These are phyloP conservation scores for Aspergillus transmontanensis DNA, from an alignment of 2,329 filamentous ascomycete species.

Conservation along the genomic window DNA sequence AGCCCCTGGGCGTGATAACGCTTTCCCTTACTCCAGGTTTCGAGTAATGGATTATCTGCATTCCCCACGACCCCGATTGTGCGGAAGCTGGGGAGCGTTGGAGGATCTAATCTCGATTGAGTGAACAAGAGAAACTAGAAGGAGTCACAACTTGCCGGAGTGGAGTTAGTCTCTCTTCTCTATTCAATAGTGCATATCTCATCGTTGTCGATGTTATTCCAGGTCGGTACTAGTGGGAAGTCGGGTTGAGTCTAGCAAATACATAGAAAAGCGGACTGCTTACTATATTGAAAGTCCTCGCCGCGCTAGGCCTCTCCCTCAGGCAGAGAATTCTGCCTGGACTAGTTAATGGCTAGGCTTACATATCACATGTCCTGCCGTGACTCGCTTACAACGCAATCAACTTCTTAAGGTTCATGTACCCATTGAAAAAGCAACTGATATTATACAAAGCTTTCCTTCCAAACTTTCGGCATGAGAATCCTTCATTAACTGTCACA, in stretches of 20 bases:
- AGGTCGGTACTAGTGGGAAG: neutral
- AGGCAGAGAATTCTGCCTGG: neutral
- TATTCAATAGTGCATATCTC: neutral
- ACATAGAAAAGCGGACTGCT: neutral
- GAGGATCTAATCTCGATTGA: neutral
- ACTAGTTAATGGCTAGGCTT: neutral
- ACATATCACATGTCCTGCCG: neutral
- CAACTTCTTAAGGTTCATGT: neutral
- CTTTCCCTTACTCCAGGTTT: conserved; percentile 5
- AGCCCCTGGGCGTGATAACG: neutral
- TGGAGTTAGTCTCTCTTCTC: neutral
- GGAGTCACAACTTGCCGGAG: neutral
- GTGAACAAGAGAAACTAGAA: neutral
- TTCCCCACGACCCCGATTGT: neutral
- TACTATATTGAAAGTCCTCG: neutral
- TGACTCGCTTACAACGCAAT: neutral
- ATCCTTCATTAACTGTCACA: conserved; percentile 4
- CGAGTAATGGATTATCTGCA: neutral
- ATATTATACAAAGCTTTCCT: conserved; percentile 7
- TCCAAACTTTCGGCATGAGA: conserved; percentile 3
- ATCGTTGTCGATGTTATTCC: neutral
- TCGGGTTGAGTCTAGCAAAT: neutral
- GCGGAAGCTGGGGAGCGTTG: neutral
- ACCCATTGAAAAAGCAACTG: conserved; percentile 2
- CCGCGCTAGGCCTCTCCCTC: neutral